phyloP scores from a whole-genome alignment of 371 early-diverging fungal species.

The Parasitella parasitica region DNA sequence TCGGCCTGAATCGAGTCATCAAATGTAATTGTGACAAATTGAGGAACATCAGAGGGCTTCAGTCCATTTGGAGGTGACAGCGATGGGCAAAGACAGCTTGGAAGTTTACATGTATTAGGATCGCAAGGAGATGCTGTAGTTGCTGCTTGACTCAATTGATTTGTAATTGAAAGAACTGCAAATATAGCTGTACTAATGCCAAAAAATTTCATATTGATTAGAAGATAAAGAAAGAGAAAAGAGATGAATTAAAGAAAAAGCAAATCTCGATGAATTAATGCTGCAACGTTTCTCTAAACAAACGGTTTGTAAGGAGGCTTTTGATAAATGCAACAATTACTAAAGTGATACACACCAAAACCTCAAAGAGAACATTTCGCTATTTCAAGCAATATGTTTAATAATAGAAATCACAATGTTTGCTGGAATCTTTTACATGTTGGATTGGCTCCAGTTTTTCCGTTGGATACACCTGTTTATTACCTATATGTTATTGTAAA shows the following conservation, averaged over 20 bases:
- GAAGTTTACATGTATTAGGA: constrained; percentile 62
- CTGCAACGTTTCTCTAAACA: not conserved
- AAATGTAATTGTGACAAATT: constrained; percentile 72
- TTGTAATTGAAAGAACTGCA: constrained; percentile 15
- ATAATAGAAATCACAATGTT: not conserved
- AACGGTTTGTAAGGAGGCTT: not conserved
- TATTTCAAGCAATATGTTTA: not conserved
- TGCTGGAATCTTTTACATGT: not conserved
- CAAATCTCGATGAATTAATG: not conserved
- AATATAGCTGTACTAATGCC: constrained; percentile 33
- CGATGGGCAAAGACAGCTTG: constrained; percentile 69
- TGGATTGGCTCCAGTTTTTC: not conserved
- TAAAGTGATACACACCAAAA: not conserved
- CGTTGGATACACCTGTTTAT: too few relatives aligned
- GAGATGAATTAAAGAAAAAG: not conserved
- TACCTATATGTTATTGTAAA: not conserved
- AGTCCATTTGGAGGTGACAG: constrained; percentile 58
- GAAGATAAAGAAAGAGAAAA: too few relatives aligned
- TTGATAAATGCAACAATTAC: not conserved
- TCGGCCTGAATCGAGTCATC: constrained; percentile 68
- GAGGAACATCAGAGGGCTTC: constrained; percentile 62
- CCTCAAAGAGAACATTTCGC: not conserved
- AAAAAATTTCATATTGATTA: constrained; percentile 35
- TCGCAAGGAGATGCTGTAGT: constrained; percentile 48
- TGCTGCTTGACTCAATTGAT: constrained; percentile 32